Conservation (phyloP, 1,284 basidiomycete species). For the Cystobasidium slooffiae region DNA sequence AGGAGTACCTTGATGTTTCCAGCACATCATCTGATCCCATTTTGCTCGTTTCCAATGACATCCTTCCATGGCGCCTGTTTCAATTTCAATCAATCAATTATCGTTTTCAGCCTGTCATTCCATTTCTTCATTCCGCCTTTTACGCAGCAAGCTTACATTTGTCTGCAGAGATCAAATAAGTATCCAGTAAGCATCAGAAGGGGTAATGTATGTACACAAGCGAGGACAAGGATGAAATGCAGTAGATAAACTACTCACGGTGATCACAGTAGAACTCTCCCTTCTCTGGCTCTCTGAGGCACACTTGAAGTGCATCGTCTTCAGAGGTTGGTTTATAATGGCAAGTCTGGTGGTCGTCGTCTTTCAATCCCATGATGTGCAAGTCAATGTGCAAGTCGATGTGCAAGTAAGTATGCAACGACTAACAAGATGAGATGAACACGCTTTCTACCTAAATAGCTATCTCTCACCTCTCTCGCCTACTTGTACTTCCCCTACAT, state of each 20-base stretch:
- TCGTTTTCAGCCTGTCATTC: not conserved
- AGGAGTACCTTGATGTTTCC: constrained; percentile 1
- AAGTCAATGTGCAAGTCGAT: no score
- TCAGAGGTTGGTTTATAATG: constrained; percentile 3
- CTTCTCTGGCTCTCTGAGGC: constrained; percentile 5
- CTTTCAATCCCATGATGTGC: not conserved
- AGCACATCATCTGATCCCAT: constrained; percentile 21
- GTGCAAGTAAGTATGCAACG: no score
- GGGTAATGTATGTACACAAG: not conserved
- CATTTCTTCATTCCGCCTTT: no score
- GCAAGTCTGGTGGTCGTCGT: constrained; percentile 2
- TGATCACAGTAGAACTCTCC: constrained; percentile 33
- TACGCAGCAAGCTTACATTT: constrained; percentile 17
- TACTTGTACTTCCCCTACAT: no score
- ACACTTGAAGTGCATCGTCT: constrained; percentile 1
- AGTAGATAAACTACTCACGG: constrained; percentile 11
- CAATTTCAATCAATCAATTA: not conserved
- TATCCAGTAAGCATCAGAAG: not conserved
- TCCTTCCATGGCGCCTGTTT: constrained; percentile 9
- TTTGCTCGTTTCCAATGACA: constrained; percentile 25
- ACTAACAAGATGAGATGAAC: no score
- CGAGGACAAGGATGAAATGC: not conserved
- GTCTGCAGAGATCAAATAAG: constrained; percentile 20
- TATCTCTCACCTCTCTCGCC: no score
- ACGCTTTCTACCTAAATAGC: no score